Evolutionary conservation across 2,329 filamentous ascomycete genomes (phyloP).

Genomic region (Truncatella angustata): DNA sequence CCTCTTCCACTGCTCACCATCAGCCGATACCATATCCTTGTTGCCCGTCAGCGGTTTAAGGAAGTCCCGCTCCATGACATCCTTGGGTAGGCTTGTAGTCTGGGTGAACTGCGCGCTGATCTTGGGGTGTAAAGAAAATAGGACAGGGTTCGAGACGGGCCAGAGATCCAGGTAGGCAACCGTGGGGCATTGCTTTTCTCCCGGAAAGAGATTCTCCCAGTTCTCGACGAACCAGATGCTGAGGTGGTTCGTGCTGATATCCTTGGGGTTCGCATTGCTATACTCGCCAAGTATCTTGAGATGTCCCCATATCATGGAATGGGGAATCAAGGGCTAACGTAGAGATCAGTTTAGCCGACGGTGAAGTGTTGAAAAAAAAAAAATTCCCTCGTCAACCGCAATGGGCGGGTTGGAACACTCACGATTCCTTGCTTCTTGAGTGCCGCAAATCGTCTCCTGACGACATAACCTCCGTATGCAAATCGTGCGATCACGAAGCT

Average conservation of each 20-base stretch:
- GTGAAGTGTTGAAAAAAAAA: no score
- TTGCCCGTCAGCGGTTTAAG: slow-evolving; percentile 24
- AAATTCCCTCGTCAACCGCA: no score
- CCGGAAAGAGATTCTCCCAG: slow-evolving; percentile 23
- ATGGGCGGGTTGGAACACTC: background rate
- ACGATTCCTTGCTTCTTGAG: background rate
- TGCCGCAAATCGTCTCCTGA: background rate
- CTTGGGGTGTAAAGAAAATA: background rate
- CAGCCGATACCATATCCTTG: slow-evolving; percentile 23
- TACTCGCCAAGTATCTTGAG: slow-evolving; percentile 22
- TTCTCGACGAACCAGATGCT: slow-evolving; percentile 24
- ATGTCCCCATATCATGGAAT: slow-evolving; percentile 26
- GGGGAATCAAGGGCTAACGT: slow-evolving; percentile 26
- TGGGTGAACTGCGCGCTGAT: background rate
- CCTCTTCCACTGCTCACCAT: slow-evolving; percentile 21
- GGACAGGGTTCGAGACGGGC: slow-evolving; percentile 16
- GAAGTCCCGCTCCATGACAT: background rate
- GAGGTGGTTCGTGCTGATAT: slow-evolving; percentile 24
- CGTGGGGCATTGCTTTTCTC: slow-evolving; percentile 19
- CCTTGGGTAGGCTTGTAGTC: background rate
- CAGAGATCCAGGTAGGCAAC: slow-evolving; percentile 28
- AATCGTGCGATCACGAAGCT: background rate
- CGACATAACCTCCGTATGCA: background rate
- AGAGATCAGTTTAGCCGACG: no score
- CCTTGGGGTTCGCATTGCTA: slow-evolving; percentile 19